A percentile compares a stretch with the other conserved stretches of the same genome.
Evolutionary conservation across 345 rosid species (phyloP).

Genomic region (Pistacia integerrima): DNA sequence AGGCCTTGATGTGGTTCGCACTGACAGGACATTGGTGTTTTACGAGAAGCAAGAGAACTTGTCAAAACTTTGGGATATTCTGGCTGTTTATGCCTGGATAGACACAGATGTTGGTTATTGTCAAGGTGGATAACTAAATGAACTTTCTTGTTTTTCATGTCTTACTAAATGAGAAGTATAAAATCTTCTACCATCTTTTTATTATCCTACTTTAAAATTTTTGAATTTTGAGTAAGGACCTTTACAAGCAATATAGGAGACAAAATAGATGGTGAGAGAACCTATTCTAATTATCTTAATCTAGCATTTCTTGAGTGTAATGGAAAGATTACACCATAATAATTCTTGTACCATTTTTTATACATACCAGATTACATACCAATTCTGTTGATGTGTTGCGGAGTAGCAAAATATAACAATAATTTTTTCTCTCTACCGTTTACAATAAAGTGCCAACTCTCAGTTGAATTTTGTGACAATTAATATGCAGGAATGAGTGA

Average conservation of each 20-base stretch:
- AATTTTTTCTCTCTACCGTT: neutral
- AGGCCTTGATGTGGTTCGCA: conserved; percentile 96
- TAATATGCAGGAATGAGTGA: conserved; percentile 90
- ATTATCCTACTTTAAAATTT: neutral
- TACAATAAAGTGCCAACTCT: conserved; percentile 7
- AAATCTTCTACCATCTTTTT: neutral
- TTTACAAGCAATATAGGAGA: neutral
- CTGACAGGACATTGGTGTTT: conserved; percentile 85
- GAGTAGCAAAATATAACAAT: neutral
- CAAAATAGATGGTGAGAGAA: neutral
- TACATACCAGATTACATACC: no score
- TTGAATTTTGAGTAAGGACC: neutral
- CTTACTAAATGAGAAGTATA: neutral
- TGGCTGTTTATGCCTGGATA: conserved; percentile 93
- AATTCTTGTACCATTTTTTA: neutral
- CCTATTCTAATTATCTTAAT: neutral
- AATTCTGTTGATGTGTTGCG: neutral
- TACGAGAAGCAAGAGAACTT: conserved; percentile 88
- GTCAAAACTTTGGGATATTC: conserved; percentile 96
- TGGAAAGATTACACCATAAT: neutral
- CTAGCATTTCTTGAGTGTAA: neutral
- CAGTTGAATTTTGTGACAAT: conserved; percentile 18
- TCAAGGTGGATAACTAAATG: conserved; percentile 61
- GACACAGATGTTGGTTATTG: conserved; percentile 95
- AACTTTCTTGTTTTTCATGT: conserved; percentile 1